phyloP scores from a whole-genome alignment of 352 stramenopile genomes.

The Peronospora belbahrii region DNA sequence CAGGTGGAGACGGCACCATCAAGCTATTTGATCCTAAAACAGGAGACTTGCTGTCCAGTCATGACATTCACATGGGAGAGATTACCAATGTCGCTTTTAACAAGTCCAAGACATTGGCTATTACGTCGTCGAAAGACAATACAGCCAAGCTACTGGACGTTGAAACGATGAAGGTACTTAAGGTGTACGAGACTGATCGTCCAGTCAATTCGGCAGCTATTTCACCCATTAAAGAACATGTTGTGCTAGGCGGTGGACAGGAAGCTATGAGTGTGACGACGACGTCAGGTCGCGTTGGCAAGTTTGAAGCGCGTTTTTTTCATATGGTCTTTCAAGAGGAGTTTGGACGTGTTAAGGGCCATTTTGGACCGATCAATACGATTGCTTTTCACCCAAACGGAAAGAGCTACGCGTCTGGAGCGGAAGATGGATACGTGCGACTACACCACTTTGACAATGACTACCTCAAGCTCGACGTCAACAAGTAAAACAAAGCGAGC shows the following conservation, averaged over 20 bases:
- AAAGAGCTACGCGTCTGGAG: constrained; percentile 96
- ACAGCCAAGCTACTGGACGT: constrained; percentile 95
- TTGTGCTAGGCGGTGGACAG: constrained; percentile 96
- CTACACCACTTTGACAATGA: constrained; percentile 97
- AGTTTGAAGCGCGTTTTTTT: constrained; percentile 97
- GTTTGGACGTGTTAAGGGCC: constrained; percentile 97
- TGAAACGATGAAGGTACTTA: constrained; percentile 92
- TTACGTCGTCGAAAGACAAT: constrained; percentile 97
- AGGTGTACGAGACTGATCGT: constrained; percentile 97
- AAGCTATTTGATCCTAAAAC: constrained; percentile 78
- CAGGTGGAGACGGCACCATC: constrained; percentile 67
- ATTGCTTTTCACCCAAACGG: constrained; percentile 97
- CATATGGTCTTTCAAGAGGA: constrained; percentile 98
- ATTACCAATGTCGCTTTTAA: constrained; percentile 96
- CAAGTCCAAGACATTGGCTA: constrained; percentile 93
- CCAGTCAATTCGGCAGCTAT: constrained; percentile 98
- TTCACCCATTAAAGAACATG: constrained; percentile 92
- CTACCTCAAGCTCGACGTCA: constrained; percentile 85
- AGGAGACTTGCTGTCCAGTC: constrained; percentile 61
- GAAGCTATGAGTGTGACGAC: constrained; percentile 98
- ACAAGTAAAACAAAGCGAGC: constrained; percentile 14
- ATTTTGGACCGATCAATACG: constrained; percentile 99
- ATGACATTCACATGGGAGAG: constrained; percentile 91
- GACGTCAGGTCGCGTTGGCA: constrained; percentile 88
- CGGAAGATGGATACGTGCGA: constrained; percentile 97